Evolutionary conservation across 83 land plant species (phyloP), one percentile per base, ranked within the genome.

Genomic region (Thuja plicata): DNA sequence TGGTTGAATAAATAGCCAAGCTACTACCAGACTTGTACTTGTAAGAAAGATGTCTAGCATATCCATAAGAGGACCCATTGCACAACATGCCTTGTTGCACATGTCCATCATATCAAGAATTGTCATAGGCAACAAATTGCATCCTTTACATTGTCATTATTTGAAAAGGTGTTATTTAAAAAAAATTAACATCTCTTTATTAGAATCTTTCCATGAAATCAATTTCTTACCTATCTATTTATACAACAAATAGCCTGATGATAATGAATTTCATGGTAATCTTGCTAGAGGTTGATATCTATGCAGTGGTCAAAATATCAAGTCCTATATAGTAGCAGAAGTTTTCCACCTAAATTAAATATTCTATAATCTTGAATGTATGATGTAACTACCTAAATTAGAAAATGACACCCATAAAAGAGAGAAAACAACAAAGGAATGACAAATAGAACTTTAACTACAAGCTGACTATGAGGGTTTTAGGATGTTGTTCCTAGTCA

Each of bases 401-500:
- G 52, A 27, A 62, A 87, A 41, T 55, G 88, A 24, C 88, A 54
- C 43, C 74, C 79, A 62, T 66, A 89, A 34, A 95, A 91, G 54
- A 92, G 70, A 16, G 96, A 52, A 50, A 93, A 82, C 86, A 91
- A 66, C 37, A 98, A 35, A 1, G 99, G 99, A 84, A 96, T 66
- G 5, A 93, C 86, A 84, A 94, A 91, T 81, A 98, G 95, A 87
- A 96, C 6, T 87, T 94, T 91, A 88, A 97, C 95, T 46, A 93
- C 60, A 38, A 97, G 83, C 35, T 86, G 90, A 19, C 90, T 95
- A 88, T 88, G 92, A 88, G 99, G 96, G 88, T 92, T 93, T 55
- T 87, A 30, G 73, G 73, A 27, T 66, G 27, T 24, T 66, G 73
- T 32, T 66, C 73, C 73, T 66, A 66, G n/a, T 6, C 30, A 24